A percentile compares a stretch with the other conserved stretches of the same genome.
These are phyloP conservation scores for Coemansia sp. DNA, from an alignment of 192 early-diverging fungal species.

Conservation along the genomic window DNA sequence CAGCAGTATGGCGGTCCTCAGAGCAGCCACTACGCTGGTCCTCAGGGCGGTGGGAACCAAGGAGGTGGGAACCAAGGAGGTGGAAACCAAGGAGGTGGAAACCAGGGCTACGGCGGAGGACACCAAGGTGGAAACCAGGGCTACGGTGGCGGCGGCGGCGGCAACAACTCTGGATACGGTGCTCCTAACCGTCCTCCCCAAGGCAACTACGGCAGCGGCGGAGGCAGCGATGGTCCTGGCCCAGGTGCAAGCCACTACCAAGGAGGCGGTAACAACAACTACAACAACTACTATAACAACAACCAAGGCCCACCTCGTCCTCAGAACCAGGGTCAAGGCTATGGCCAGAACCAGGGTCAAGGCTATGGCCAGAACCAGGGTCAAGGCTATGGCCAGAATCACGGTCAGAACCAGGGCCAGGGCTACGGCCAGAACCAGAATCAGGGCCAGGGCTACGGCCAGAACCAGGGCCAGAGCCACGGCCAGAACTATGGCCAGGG, in stretches of 20 bases:
- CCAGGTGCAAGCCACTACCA: slow-evolving; percentile 1
- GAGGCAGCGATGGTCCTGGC: background rate
- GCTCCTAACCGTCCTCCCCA: slow-evolving; percentile 1
- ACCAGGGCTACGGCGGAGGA: background rate
- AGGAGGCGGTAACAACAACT: background rate
- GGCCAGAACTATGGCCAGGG: background rate
- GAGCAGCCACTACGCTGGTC: background rate
- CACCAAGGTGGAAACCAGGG: background rate
- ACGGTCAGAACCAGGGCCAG: slow-evolving; percentile 9
- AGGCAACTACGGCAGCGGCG: background rate
- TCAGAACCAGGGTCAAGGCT: slow-evolving; percentile 12
- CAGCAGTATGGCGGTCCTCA: slow-evolving; percentile 4
- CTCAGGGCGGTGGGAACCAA: background rate
- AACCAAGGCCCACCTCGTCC: slow-evolving; percentile 5
- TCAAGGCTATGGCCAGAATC: slow-evolving; percentile 7
- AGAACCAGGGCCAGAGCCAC: background rate
- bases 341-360: slow-evolving; percentile 1
- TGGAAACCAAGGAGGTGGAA: background rate
- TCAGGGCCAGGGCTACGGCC: slow-evolving; percentile 9
- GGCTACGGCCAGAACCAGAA: slow-evolving; percentile 5
- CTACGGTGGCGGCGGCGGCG: background rate
- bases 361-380: slow-evolving; percentile 8
- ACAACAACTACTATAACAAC: slow-evolving; percentile 1
- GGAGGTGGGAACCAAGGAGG: background rate
- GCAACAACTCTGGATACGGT: background rate